Conservation (phyloP, 2,329 filamentous ascomycete genomes). For the Aureobasidium vineae region DNA sequence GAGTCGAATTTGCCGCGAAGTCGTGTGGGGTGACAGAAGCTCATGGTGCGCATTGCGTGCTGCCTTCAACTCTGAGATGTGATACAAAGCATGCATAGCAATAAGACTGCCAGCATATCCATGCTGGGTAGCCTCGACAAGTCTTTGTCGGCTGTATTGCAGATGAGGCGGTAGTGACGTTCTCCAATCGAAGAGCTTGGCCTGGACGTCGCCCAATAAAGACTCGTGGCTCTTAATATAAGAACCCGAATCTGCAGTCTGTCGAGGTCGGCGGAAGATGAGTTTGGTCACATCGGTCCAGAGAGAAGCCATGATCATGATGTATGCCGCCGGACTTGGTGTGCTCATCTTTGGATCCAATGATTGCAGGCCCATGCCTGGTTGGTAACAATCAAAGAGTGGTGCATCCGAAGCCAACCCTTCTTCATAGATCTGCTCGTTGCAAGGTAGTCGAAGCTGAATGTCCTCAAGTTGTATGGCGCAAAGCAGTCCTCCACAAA, state of each 20-base stretch:
- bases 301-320: slow-evolving; percentile 48
- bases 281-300: slow-evolving; percentile 65
- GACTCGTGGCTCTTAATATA: slow-evolving; percentile 50
- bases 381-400: slow-evolving; percentile 51
- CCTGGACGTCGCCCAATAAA: slow-evolving; percentile 54
- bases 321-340: slow-evolving; percentile 25
- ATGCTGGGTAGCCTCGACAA: slow-evolving; percentile 55
- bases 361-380: slow-evolving; percentile 1
- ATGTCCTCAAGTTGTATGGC: slow-evolving; percentile 64
- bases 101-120: slow-evolving; percentile 60
- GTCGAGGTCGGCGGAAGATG: slow-evolving; percentile 54
- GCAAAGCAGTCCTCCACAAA: slow-evolving; percentile 52
- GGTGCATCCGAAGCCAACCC: slow-evolving; percentile 58
- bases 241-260: slow-evolving; percentile 39
- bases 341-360: neutral
- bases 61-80: slow-evolving; percentile 62
- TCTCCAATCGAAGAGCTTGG: slow-evolving; percentile 59
- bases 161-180: slow-evolving; percentile 56
- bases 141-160: slow-evolving; percentile 55
- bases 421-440: slow-evolving; percentile 60
- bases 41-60: slow-evolving; percentile 58
- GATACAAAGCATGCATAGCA: slow-evolving; percentile 65
- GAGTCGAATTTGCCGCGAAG: slow-evolving; percentile 49
- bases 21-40: slow-evolving; percentile 44
- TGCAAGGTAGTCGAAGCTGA: slow-evolving; percentile 64